Percentiles rank a stretch among this genome's conserved stretches.
phyloP scores from a whole-genome alignment of 2,329 filamentous ascomycete species.

The Neoarthrinium moseri region DNA sequence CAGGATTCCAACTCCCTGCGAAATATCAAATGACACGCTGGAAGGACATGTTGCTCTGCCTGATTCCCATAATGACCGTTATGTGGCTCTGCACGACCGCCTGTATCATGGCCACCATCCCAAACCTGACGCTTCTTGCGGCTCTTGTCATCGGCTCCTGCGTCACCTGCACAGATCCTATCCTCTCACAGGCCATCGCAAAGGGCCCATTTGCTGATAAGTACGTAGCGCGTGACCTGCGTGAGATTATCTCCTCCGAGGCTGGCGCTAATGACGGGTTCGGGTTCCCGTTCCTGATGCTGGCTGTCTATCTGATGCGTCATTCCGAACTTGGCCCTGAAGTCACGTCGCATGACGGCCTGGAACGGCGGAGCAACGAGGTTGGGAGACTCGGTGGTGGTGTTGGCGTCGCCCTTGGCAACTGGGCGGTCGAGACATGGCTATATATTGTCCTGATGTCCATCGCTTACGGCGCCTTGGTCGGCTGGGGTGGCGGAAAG shows the following conservation, averaged over 20 bases:
- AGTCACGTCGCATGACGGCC: too few species aligned
- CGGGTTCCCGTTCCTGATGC: slow-evolving; percentile 59
- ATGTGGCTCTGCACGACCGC: slow-evolving; percentile 60
- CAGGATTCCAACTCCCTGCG: slow-evolving; percentile 59
- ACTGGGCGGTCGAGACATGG: slow-evolving; percentile 61
- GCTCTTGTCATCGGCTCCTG: slow-evolving; percentile 59
- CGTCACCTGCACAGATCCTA: slow-evolving; percentile 60
- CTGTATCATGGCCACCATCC: slow-evolving; percentile 54
- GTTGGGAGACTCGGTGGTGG: too few species aligned
- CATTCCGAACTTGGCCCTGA: neutral
- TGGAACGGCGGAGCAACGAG: too few species aligned
- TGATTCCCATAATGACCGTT: slow-evolving; percentile 60
- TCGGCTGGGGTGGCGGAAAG: slow-evolving; percentile 47
- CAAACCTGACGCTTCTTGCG: slow-evolving; percentile 51
- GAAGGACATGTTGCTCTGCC: slow-evolving; percentile 52
- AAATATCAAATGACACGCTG: slow-evolving; percentile 49
- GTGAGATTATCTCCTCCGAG: slow-evolving; percentile 62
- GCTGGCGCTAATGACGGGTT: slow-evolving; percentile 63
- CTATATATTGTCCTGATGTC: slow-evolving; percentile 57
- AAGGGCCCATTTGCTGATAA: slow-evolving; percentile 64
- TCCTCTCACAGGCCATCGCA: slow-evolving; percentile 60
- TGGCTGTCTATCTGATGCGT: slow-evolving; percentile 49
- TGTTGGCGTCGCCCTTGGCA: slow-evolving; percentile 46
- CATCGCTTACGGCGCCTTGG: slow-evolving; percentile 48
- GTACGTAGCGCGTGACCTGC: slow-evolving; percentile 54